A percentile compares a stretch with the other conserved stretches of the same genome.
Conservation (phyloP, 169 alveolate species). For the Eimeria necatrix region DNA sequence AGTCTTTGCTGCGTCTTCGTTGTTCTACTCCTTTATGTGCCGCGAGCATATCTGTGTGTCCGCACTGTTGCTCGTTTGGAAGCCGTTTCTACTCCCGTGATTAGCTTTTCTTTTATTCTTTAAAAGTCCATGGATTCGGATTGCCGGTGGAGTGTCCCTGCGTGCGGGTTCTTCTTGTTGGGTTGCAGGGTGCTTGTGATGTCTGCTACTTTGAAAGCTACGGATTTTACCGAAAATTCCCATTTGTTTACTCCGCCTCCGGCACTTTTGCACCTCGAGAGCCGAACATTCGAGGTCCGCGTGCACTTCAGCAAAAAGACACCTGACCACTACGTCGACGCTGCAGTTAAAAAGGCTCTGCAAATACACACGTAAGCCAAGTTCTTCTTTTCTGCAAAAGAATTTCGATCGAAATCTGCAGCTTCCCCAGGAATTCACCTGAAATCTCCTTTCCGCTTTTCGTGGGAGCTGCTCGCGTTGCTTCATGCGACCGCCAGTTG, state of each 20-base stretch:
- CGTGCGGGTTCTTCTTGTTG: background rate
- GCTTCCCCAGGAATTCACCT: too few relatives aligned
- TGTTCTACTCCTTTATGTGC: background rate
- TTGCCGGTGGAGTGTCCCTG: background rate
- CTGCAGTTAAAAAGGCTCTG: constrained; percentile 91
- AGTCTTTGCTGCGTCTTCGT: background rate
- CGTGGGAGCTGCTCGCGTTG: too few relatives aligned
- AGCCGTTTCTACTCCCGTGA: constrained; percentile 1
- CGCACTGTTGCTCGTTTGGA: too few relatives aligned
- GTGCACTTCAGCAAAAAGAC: constrained; percentile 93
- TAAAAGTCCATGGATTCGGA: background rate
- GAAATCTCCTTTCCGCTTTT: too few relatives aligned
- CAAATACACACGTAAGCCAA: constrained; percentile 83
- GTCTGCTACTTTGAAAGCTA: constrained; percentile 99
- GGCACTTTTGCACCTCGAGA: constrained; percentile 92
- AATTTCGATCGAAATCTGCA: too few relatives aligned
- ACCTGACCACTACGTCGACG: constrained; percentile 92
- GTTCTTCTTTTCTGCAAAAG: background rate
- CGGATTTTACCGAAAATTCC: constrained; percentile 94
- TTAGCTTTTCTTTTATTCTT: background rate
- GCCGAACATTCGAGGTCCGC: constrained; percentile 95
- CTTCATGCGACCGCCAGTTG: too few relatives aligned
- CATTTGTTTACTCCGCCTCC: constrained; percentile 92
- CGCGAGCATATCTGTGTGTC: background rate
- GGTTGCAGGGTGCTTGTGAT: constrained; percentile 96